Percentiles rank a stretch among this genome's conserved stretches.
Conservation (phyloP, 768 basidiomycete genomes). For the Cystobasidium onofrii region DNA sequence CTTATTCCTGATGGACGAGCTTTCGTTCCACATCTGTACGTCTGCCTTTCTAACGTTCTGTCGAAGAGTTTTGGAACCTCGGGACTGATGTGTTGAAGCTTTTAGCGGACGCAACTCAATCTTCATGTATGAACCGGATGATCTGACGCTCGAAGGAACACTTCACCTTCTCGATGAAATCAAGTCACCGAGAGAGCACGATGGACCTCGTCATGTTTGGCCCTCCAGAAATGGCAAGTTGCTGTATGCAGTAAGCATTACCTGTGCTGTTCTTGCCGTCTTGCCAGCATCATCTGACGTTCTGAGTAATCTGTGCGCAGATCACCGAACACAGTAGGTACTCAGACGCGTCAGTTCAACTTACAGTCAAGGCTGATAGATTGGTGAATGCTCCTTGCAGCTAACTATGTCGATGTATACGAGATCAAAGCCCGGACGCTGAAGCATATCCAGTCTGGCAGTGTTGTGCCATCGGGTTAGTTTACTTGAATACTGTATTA, state of each 20-base stretch:
- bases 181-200: slow-evolving; percentile 15
- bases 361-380: too few relatives aligned
- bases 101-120: slow-evolving; percentile 31
- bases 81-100: not conserved
- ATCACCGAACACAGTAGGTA: slow-evolving; percentile 31
- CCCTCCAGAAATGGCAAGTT: slow-evolving; percentile 13
- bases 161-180: slow-evolving; percentile 30
- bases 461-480: slow-evolving; percentile 10
- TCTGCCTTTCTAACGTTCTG: not conserved
- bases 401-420: slow-evolving; percentile 33
- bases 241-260: slow-evolving; percentile 21
- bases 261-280: too few relatives aligned
- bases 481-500: too few relatives aligned
- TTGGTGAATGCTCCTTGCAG: not conserved
- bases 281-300: too few relatives aligned
- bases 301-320: too few relatives aligned
- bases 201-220: slow-evolving; percentile 30
- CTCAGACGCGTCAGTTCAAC: not conserved
- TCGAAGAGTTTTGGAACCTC: not conserved
- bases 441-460: slow-evolving; percentile 20
- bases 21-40: slow-evolving; percentile 32
- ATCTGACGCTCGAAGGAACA: not conserved
- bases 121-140: slow-evolving; percentile 29
- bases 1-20: slow-evolving; percentile 17
- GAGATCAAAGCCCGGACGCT: slow-evolving; percentile 23